phyloP scores from a whole-genome alignment of 2,329 filamentous ascomycete species.

The Parastagonospora nodorum region DNA sequence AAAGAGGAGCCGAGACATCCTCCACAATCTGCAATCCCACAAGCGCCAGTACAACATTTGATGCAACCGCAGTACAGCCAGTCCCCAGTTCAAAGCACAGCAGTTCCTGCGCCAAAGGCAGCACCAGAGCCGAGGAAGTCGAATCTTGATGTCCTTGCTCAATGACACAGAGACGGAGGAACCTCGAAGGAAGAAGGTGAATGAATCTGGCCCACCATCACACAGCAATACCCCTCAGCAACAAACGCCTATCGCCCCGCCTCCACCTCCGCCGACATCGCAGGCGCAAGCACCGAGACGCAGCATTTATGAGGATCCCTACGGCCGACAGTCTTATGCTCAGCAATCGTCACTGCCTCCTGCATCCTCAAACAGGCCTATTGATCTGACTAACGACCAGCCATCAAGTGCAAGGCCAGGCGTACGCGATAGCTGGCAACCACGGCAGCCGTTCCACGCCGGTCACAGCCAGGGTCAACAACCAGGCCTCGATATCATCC shows the following conservation, averaged over 20 bases:
- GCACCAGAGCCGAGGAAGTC: conserved; percentile 42
- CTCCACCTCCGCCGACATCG: conserved; percentile 34
- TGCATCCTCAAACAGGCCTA: conserved; percentile 26
- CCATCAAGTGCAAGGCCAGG: conserved; percentile 18
- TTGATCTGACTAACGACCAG: conserved; percentile 42
- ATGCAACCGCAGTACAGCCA: conserved; percentile 26
- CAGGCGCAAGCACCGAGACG: conserved; percentile 32
- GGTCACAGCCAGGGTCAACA: conserved; percentile 35
- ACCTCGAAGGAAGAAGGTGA: conserved; percentile 40
- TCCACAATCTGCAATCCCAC: conserved; percentile 22
- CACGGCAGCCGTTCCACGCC: conserved; percentile 32
- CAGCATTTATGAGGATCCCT: conserved; percentile 33
- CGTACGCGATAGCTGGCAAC: conserved; percentile 38
- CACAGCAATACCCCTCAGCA: conserved; percentile 44
- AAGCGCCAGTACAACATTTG: conserved; percentile 26
- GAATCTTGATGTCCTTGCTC: conserved; percentile 44
- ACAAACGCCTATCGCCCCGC: conserved; percentile 38
- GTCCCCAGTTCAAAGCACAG: conserved; percentile 20
- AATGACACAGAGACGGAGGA: conserved; percentile 47
- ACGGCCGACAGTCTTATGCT: conserved; percentile 31
- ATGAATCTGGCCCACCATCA: conserved; percentile 38
- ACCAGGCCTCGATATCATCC: conserved; percentile 27
- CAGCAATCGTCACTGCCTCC: conserved; percentile 31
- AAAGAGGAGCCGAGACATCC: conserved; percentile 42
- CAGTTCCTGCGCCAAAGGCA: conserved; percentile 31